Conservation (phyloP, 768 basidiomycete genomes). For the Phaeotremella skinneri region DNA sequence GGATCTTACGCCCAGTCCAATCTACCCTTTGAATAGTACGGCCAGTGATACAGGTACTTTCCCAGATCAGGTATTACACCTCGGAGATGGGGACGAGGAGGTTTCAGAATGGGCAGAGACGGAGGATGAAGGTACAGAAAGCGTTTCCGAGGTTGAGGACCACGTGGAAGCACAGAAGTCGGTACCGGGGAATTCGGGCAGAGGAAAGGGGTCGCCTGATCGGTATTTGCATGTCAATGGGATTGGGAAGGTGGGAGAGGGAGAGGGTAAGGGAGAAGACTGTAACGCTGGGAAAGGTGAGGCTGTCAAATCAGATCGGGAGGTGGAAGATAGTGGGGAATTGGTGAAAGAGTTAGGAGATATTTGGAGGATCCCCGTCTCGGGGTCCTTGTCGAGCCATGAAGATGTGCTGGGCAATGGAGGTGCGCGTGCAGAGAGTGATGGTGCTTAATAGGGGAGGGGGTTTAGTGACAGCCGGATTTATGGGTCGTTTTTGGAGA, state of each 20-base stretch:
- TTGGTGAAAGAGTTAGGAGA: constrained; percentile 12
- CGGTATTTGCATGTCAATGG: background rate
- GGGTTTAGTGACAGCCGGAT: no score
- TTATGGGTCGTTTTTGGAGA: no score
- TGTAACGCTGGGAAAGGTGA: background rate
- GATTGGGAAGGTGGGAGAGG: no score
- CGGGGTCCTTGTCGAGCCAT: no score
- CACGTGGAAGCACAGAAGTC: constrained; percentile 2
- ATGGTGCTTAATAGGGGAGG: no score
- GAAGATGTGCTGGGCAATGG: background rate
- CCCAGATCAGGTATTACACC: background rate
- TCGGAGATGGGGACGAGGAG: background rate
- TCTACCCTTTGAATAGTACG: background rate
- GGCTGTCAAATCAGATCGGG: background rate
- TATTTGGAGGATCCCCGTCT: no score
- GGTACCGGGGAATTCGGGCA: background rate
- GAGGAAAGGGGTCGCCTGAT: no score
- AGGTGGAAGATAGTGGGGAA: background rate
- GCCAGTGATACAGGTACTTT: background rate
- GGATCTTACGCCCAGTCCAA: no score
- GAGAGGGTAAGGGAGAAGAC: background rate
- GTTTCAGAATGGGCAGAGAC: constrained; percentile 12
- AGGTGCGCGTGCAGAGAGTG: background rate
- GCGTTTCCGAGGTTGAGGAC: constrained; percentile 35
- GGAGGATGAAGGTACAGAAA: constrained; percentile 31